A percentile compares a stretch with the other conserved stretches of the same genome.
Evolutionary conservation across 1,139 yeast genomes (phyloP).

Genomic region (Magnusiomyces fungicola): DNA sequence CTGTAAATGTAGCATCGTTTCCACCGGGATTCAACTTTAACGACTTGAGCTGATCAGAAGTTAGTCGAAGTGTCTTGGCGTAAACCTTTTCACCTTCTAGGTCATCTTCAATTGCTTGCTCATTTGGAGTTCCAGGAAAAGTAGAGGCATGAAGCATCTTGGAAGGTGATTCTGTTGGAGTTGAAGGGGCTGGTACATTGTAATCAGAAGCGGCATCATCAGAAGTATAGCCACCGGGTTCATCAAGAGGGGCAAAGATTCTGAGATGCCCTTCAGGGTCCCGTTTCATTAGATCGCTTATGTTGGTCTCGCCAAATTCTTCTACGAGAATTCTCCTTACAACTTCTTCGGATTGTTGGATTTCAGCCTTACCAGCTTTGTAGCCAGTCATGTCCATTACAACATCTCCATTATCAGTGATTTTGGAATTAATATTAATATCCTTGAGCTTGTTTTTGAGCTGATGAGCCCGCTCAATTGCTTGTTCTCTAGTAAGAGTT

Average conservation of each 20-base stretch:
- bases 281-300: slow-evolving; percentile 45
- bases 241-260: slow-evolving; percentile 34
- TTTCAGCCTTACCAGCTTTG: slow-evolving; percentile 66
- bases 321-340: slow-evolving; percentile 67
- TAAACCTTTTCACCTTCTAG: slow-evolving; percentile 29
- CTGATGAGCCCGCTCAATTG: slow-evolving; percentile 59
- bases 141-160: slow-evolving; percentile 1
- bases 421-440: slow-evolving; percentile 78
- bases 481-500: slow-evolving; percentile 34
- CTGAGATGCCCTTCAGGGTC: slow-evolving; percentile 71
- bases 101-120: not conserved
- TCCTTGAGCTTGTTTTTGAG: slow-evolving; percentile 60
- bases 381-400: slow-evolving; percentile 95
- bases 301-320: slow-evolving; percentile 48
- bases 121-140: not conserved
- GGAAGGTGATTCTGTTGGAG: not conserved
- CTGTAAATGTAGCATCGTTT: slow-evolving; percentile 70
- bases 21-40: slow-evolving; percentile 72
- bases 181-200: not conserved
- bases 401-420: slow-evolving; percentile 86
- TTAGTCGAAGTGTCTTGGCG: slow-evolving; percentile 83
- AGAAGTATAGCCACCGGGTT: not conserved
- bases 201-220: slow-evolving; percentile 1
- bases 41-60: slow-evolving; percentile 78
- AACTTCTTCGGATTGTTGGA: slow-evolving; percentile 42